These are phyloP conservation scores for Lycium ferocissimum DNA, from an alignment of 257 asterid genomes.

Conservation along the genomic window DNA sequence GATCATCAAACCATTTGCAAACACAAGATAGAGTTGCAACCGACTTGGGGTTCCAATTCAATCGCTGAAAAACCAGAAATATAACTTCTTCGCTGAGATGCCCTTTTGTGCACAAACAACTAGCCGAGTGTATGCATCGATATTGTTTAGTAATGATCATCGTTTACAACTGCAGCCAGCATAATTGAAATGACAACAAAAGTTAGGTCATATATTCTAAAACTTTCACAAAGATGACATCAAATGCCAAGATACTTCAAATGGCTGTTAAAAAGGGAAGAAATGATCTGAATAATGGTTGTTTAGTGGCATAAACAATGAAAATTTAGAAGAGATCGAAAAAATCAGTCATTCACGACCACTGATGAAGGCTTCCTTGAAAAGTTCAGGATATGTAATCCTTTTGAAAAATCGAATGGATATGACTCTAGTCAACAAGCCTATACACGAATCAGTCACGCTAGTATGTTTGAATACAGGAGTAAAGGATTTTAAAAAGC, in stretches of 20 bases:
- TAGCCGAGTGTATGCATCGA: slow-evolving; percentile 89
- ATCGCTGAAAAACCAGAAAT: slow-evolving; percentile 70
- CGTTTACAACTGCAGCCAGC: slow-evolving; percentile 32
- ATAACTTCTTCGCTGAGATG: slow-evolving; percentile 81
- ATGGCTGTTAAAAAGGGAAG: neutral
- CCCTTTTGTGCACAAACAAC: slow-evolving; percentile 85
- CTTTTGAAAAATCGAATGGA: no score
- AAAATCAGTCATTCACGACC: no score
- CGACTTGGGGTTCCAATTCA: slow-evolving; percentile 85
- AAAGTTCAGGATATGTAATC: no score
- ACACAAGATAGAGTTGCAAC: slow-evolving; percentile 78
- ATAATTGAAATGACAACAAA: slow-evolving; percentile 7
- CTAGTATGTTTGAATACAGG: neutral
- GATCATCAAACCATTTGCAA: slow-evolving; percentile 98
- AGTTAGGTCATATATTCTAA: neutral
- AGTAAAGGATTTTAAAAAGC: slow-evolving; percentile 7
- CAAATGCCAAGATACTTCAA: slow-evolving; percentile 5
- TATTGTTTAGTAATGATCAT: slow-evolving; percentile 81
- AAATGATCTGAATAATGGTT: neutral
- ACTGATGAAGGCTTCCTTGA: no score
- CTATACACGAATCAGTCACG: neutral
- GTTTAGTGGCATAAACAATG: neutral
- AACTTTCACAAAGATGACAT: neutral
- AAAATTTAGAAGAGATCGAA: neutral
- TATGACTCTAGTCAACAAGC: neutral